Base-by-base conservation (phyloP, 116 monocot species). In the Phalaenopsis hybrid region DNA sequence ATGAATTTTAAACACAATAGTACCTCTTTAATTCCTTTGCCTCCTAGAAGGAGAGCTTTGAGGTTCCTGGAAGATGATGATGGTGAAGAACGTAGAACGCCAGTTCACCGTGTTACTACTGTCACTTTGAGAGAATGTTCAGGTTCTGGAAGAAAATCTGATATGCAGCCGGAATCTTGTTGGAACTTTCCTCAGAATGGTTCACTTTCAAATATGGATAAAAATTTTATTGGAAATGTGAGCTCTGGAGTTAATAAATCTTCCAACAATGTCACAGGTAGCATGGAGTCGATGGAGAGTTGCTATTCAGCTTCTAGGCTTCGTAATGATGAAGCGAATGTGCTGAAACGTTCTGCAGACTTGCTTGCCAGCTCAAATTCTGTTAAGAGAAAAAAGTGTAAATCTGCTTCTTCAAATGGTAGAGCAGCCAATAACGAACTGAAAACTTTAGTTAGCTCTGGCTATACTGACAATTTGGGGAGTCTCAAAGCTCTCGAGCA, bases 1-100 rank as follows among this genome's bases (percentile, higher is more conserved):
- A 31, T 11, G 23, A 28, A 44, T 77, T 77, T 44, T 28, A 77
- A 77, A 77, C 77, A 77, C 43, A 74, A 31, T 48, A 84, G 63
- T 13, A 6, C 67, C 34, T 77, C 75, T 73, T 48, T 50, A 68
- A 61, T 51, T 31, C 83, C 79, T 72, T 51, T 69, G 17, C 86
- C 51, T 6, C 17, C 80, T 44, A 91, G 79, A 83, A 86, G 91
- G 69, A 89, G 93, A 91, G 78, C 88, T 79, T 84, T 87, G 79
- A 81, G 57, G 9, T 72, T 44, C 20, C 8, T 89, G 67, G 88
- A 93, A 77, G 87, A 89, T 44, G 89, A 84, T 21, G 86, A 90
- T 21, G 84, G 83, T 18, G 92, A 92, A 85, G 87, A 84, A 72
- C 81, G 76, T 21, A 82, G 82, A 82, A 90, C 92, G 77, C 92